These are phyloP conservation scores for Botrytis elliptica DNA, from an alignment of 2,329 filamentous ascomycete genomes.

Conservation along the genomic window DNA sequence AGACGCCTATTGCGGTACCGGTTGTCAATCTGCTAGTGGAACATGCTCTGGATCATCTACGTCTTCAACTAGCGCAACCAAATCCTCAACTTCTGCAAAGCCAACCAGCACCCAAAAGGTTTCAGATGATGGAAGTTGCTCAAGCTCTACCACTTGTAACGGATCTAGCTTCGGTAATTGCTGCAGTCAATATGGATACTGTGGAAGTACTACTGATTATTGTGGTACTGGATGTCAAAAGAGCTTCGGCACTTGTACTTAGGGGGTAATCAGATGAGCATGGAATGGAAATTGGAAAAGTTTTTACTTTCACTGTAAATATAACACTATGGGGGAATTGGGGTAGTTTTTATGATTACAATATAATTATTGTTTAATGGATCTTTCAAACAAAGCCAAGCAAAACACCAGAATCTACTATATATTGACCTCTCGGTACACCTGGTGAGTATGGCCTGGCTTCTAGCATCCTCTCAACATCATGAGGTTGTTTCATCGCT, in stretches of 20 bases:
- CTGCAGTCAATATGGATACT: constrained; percentile 25
- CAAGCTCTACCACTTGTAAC: constrained; percentile 27
- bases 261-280: not conserved
- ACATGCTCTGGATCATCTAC: constrained; percentile 9
- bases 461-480: not conserved
- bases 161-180: constrained; percentile 28
- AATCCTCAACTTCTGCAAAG: constrained; percentile 14
- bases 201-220: constrained; percentile 18
- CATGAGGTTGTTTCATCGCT: not conserved
- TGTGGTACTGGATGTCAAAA: constrained; percentile 19
- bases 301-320: constrained; percentile 5
- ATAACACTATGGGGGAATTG: not conserved
- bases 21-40: constrained; percentile 23
- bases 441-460: not conserved
- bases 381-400: not conserved
- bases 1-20: constrained; percentile 25
- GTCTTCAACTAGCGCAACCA: constrained; percentile 3
- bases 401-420: not conserved
- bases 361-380: constrained; percentile 1
- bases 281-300: not conserved
- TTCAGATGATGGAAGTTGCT: constrained; percentile 29
- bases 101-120: not conserved
- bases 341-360: not conserved
- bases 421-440: not conserved
- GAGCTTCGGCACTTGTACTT: constrained; percentile 16